Evolutionary conservation across 805 yeast genomes (phyloP), one percentile per base, ranked within the genome.

Genomic region (Kazachstania kunashirensis): DNA sequence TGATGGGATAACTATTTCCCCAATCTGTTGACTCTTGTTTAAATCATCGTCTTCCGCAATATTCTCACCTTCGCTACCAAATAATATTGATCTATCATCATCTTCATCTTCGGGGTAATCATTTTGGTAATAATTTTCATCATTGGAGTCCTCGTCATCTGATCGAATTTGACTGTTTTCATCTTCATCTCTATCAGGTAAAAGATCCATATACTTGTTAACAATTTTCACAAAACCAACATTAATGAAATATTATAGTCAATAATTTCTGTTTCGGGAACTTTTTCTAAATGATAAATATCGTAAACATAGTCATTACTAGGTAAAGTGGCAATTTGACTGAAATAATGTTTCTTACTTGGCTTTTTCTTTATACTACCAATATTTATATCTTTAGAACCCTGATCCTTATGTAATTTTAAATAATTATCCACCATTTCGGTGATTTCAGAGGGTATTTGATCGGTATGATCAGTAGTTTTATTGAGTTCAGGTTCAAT

Each of bases 51-150:
- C 65, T 5, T 52, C 53, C 2, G 60, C 67, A 26, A 56, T 59
- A 12, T 59, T 61, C 36, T 48, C 65, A 4, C 52, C 67, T 13
- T 57, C 63, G 17, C 57, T 60, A 9, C 63, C 63, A 30, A 59
- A 55, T 4, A 61, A 44, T 16, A 64, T 46, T 1, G 67, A 55
- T 37, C 64, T 45, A 34, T 62, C 77, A 8, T 76, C 85, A 49
- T 83, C 89, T 44, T 85, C 96, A 52, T 88, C 96, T 31, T 85
- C 95, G 0, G 97, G 97, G 52, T 89, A 89, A 52, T 89, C 97
- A 58, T 92, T 89, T 49, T 77, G 75, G 55, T 89, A 89, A 52
- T 78, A 88, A 38, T 83, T 85, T 61, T 89, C 98, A 15, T 95
- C 95, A 52, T 83, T 83, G 0, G 92, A 81, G 52, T 83, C 94